Conservation (phyloP, 1,139 yeast species). For the Candida albicans region DNA sequence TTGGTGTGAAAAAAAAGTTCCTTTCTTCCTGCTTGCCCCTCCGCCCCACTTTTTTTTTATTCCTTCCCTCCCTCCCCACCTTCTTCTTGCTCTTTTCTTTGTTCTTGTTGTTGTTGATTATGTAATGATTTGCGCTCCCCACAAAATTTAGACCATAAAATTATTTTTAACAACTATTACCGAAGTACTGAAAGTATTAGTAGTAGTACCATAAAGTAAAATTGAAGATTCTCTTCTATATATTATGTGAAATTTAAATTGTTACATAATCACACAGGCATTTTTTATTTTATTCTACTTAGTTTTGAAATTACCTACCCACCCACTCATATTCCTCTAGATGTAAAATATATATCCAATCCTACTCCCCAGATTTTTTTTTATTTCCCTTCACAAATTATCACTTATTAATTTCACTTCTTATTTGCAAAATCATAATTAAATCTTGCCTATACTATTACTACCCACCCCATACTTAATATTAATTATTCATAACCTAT, state of each 20-base stretch:
- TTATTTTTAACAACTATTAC: not conserved
- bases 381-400: not conserved
- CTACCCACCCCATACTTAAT: not conserved
- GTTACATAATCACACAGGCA: no score
- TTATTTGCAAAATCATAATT: no score
- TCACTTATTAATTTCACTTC: not conserved
- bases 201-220: no score
- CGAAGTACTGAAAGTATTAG: no score
- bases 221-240: not conserved
- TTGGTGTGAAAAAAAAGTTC: not conserved
- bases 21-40: not conserved
- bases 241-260: not conserved
- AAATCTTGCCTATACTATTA: no score
- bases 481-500: not conserved
- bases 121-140: not conserved
- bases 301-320: no score
- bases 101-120: no score
- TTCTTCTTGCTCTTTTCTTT: no score
- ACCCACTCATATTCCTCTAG: no score
- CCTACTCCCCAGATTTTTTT: not conserved
- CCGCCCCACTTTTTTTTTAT: not conserved
- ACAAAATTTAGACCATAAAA: constrained; percentile 1
- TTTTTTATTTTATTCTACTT: no score
- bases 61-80: constrained; percentile 4
- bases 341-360: constrained; percentile 1